These are phyloP conservation scores for Plantago major DNA, from an alignment of 257 asterid genomes.

Conservation along the genomic window DNA sequence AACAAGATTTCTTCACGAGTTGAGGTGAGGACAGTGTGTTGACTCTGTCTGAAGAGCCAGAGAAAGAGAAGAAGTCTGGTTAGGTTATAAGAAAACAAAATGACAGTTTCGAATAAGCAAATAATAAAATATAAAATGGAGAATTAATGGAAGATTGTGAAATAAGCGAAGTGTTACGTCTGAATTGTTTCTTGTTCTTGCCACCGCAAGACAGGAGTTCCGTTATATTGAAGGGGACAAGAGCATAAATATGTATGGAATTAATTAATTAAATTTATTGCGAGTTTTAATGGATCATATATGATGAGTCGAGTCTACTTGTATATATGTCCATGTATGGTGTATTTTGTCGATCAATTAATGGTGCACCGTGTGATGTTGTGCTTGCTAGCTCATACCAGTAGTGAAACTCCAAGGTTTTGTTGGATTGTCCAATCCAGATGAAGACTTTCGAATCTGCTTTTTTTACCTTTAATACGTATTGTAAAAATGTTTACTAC, in stretches of 20 bases:
- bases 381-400: too few relatives aligned
- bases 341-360: background rate
- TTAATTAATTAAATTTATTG: conserved; percentile 13
- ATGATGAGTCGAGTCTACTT: background rate
- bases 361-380: too few relatives aligned
- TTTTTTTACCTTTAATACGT: too few relatives aligned
- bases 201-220: conserved; percentile 25
- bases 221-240: conserved; percentile 25
- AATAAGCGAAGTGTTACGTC: conserved; percentile 1
- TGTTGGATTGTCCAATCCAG: too few relatives aligned
- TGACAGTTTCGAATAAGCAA: background rate
- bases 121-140: background rate
- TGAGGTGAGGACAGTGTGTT: background rate
- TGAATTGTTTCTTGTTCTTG: conserved; percentile 25
- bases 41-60: background rate
- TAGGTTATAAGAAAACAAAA: conserved; percentile 1
- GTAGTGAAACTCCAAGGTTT: too few relatives aligned
- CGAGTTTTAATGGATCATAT: background rate
- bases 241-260: conserved; percentile 16
- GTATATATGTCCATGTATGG: background rate
- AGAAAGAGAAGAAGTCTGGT: conserved; percentile 4
- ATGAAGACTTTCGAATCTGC: too few relatives aligned
- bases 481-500: too few relatives aligned
- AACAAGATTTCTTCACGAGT: background rate
- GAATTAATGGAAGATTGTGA: background rate